A percentile compares a stretch with the other conserved stretches of the same genome.
Evolutionary conservation across 352 stramenopile species (phyloP).

Genomic region (Phytophthora vignae): DNA sequence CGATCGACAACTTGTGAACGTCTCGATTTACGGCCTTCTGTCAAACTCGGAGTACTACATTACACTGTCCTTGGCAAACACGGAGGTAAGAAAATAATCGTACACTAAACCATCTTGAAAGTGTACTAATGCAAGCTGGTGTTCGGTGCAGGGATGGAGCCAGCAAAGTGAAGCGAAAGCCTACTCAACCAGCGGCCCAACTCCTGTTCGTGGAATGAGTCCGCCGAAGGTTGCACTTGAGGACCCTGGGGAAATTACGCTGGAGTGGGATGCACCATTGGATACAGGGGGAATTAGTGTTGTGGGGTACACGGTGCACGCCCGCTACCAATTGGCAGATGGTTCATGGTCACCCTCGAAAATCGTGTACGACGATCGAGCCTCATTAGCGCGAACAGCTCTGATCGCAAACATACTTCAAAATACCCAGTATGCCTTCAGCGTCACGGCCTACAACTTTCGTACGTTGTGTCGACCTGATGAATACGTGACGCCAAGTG

Average conservation of each 20-base stretch:
- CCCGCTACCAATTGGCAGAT: constrained; percentile 32
- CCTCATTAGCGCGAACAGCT: constrained; percentile 26
- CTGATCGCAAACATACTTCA: constrained; percentile 41
- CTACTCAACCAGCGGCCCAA: constrained; percentile 46
- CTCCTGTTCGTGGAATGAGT: constrained; percentile 34
- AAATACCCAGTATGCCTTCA: constrained; percentile 61
- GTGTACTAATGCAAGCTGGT: neutral
- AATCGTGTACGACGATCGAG: constrained; percentile 51
- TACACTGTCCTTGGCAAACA: constrained; percentile 27
- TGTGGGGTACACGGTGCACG: constrained; percentile 52
- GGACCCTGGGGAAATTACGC: constrained; percentile 57
- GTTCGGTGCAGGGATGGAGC: constrained; percentile 47
- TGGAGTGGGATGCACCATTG: constrained; percentile 48
- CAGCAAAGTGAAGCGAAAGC: constrained; percentile 17
- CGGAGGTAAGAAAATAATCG: constrained; percentile 16
- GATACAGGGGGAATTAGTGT: constrained; percentile 55
- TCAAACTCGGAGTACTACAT: constrained; percentile 49
- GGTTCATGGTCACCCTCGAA: constrained; percentile 40
- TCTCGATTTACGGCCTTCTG: constrained; percentile 44
- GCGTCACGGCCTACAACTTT: constrained; percentile 54
- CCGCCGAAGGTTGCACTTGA: constrained; percentile 38
- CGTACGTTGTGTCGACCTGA: constrained; percentile 45
- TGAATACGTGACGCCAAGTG: constrained; percentile 34
- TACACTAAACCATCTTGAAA: neutral
- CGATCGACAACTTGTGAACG: constrained; percentile 24